Percentiles rank a stretch among this genome's conserved stretches.
These are phyloP conservation scores for Penicillium fimorum DNA, from an alignment of 495 filamentous ascomycete genomes.

Conservation along the genomic window DNA sequence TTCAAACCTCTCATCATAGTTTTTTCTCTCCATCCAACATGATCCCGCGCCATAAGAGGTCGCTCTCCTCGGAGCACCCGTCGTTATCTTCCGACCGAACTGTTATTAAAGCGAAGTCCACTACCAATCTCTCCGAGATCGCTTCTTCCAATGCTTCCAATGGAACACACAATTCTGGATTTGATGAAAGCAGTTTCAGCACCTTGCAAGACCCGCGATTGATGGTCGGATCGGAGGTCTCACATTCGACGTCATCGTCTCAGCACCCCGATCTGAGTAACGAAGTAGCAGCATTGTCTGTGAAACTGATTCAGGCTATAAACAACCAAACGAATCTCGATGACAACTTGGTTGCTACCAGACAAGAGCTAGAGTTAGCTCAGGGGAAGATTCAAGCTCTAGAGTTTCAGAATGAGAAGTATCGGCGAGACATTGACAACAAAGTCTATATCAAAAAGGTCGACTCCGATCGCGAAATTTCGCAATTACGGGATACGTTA, in stretches of 20 bases:
- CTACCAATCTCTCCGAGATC: slow-evolving; percentile 39
- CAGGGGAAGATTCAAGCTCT: slow-evolving; percentile 64
- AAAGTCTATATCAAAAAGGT: slow-evolving; percentile 68
- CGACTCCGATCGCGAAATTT: slow-evolving; percentile 66
- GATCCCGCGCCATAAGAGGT: slow-evolving; percentile 47
- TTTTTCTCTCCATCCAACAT: slow-evolving; percentile 45
- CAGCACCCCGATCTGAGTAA: slow-evolving; percentile 77
- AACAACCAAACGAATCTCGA: slow-evolving; percentile 94
- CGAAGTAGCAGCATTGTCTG: slow-evolving; percentile 88
- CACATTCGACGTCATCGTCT: slow-evolving; percentile 41
- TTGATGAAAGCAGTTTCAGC: slow-evolving; percentile 45
- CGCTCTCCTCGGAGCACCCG: slow-evolving; percentile 43
- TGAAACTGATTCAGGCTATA: slow-evolving; percentile 94
- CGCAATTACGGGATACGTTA: slow-evolving; percentile 64
- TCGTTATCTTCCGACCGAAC: slow-evolving; percentile 41
- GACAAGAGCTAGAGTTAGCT: slow-evolving; percentile 79
- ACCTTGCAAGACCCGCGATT: slow-evolving; percentile 53
- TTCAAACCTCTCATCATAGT: slow-evolving; percentile 44
- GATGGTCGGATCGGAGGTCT: slow-evolving; percentile 32
- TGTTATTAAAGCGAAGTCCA: slow-evolving; percentile 45
- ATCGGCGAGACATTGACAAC: slow-evolving; percentile 67
- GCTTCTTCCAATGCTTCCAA: slow-evolving; percentile 11
- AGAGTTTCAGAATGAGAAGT: slow-evolving; percentile 65
- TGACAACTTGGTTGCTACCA: slow-evolving; percentile 77
- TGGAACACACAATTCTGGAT: slow-evolving; percentile 10